Evolutionary conservation across 2,329 filamentous ascomycete species (phyloP), one percentile per base, ranked within the genome.

Genomic region (Alternaria tenuissima): DNA sequence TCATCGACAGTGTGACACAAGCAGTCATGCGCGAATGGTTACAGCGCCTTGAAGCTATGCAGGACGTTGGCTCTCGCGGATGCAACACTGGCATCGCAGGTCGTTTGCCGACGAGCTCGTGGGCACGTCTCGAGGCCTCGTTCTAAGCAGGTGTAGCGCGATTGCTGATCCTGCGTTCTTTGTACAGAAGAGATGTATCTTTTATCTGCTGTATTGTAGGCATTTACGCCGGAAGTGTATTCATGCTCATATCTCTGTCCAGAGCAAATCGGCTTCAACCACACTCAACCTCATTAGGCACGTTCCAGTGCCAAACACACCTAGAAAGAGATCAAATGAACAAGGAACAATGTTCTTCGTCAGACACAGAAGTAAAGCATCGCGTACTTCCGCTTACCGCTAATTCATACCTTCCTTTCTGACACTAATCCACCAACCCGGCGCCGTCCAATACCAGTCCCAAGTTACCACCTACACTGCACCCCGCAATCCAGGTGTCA

Each of bases 371-470:
- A 20, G 12, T 3, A 34, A 36, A 34, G 30, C 24, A 41, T 57
- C 41, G 43, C 56, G 56, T 55, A 53, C 51, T 55, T 54, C 26
- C 18, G 43, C 53, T 43, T 57, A 46, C 46, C 47, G 38, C 39
- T 59, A 20, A 34, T 44, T 44, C 24, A 52, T 51, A 55, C 49
- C 46, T 55, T 62, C 52, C 44, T 42, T 52, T 51, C 20, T 20
- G 8, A 46, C 30, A 41, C 46, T 52, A 62, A 46, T 42, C 52
- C 47, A 32, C 53, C 20, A 6, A 49, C 48, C 32, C 26, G 53
- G 32, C 38, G 11, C 52, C 24, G 44, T 53, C 60, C 57, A 62
- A 60, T 62, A 22, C 57, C 43, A 57, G 38, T 36, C 38, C 57
- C 42, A 51, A 48, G 34, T 44, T 47, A 38, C 32, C 53, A 44